These are phyloP conservation scores for Conticribra weissflogii DNA, from an alignment of 108 stramenopile species.

Conservation along the genomic window DNA sequence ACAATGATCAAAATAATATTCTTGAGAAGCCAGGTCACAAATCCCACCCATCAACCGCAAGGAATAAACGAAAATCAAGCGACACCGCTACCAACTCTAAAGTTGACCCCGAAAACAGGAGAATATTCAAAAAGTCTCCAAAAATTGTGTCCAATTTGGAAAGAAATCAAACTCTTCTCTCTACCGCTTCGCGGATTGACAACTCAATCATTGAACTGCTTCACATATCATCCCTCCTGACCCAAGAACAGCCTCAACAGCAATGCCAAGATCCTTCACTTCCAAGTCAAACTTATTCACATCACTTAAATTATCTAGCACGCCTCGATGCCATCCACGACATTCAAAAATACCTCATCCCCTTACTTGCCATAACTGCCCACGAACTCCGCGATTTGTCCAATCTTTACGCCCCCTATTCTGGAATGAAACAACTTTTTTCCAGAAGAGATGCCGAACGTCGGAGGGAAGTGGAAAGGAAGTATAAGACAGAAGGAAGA, in stretches of 20 bases:
- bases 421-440: not conserved
- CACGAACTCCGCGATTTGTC: not conserved
- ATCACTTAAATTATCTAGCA: too few species aligned
- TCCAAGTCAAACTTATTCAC: not conserved
- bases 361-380: not conserved
- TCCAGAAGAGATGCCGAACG: not conserved
- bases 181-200: not conserved
- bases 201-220: not conserved
- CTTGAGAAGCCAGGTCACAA: not conserved
- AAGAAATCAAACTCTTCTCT: not conserved
- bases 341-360: not conserved
- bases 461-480: not conserved
- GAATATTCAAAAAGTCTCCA: not conserved
- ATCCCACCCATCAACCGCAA: not conserved
- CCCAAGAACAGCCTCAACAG: not conserved
- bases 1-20: not conserved
- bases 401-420: not conserved
- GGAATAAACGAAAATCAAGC: too few species aligned
- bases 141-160: not conserved
- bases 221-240: not conserved
- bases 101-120: not conserved
- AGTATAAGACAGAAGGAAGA: not conserved
- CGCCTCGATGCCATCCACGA: not conserved
- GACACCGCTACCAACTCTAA: not conserved
- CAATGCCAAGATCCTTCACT: not conserved